These are phyloP conservation scores for Calonectria henricotiae DNA, from an alignment of 2,329 filamentous ascomycete genomes.

Conservation along the genomic window DNA sequence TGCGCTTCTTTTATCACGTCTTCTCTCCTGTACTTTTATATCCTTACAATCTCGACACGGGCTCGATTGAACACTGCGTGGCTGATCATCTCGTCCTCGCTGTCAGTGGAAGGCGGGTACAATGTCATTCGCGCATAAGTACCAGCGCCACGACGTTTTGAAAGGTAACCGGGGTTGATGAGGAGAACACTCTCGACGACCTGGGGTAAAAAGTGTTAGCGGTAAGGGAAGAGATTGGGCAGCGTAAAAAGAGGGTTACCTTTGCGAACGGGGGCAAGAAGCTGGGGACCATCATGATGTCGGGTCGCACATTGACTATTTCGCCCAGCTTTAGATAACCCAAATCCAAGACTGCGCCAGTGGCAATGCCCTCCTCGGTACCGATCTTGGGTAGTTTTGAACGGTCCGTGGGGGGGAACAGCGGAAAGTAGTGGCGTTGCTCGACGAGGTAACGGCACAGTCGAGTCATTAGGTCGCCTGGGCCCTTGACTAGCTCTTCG, in stretches of 20 bases:
- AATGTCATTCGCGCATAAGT: conserved; percentile 89
- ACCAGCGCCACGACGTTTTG: conserved; percentile 87
- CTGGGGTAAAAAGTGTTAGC: conserved; percentile 62
- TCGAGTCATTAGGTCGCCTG: conserved; percentile 77
- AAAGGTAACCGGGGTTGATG: conserved; percentile 91
- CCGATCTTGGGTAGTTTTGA: conserved; percentile 78
- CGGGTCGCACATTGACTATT: conserved; percentile 88
- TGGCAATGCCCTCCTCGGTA: conserved; percentile 72
- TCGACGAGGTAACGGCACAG: conserved; percentile 85
- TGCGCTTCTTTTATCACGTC: background rate
- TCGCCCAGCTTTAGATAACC: conserved; percentile 91
- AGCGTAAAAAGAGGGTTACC: conserved; percentile 68
- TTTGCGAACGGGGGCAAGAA: conserved; percentile 89
- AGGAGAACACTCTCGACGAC: conserved; percentile 92
- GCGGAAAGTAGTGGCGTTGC: conserved; percentile 91
- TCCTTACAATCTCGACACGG: conserved; percentile 89
- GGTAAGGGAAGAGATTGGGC: background rate
- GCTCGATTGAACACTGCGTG: conserved; percentile 88
- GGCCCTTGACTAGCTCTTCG: conserved; percentile 72
- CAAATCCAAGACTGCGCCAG: conserved; percentile 86
- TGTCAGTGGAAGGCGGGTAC: conserved; percentile 75
- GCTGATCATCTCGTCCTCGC: conserved; percentile 75
- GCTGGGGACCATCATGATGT: conserved; percentile 88
- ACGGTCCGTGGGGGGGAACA: conserved; percentile 86
- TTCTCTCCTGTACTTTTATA: conserved; percentile 61